Evolutionary conservation across 306 rosid genomes (phyloP).

Genomic region (Bauhinia variegata): DNA sequence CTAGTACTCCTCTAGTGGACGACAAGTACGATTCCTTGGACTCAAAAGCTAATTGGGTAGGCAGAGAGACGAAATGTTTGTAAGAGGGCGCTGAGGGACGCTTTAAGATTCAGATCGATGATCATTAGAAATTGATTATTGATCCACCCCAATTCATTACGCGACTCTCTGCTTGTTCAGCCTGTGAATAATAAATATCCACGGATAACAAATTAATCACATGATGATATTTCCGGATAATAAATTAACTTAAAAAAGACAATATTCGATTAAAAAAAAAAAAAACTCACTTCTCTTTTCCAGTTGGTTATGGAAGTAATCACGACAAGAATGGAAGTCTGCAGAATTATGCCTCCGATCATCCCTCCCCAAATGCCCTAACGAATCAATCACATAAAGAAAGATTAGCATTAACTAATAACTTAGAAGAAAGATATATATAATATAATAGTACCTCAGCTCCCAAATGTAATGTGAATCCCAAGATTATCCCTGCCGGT

Average conservation of each 20-base stretch:
- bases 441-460: constrained; percentile 41
- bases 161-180: constrained; percentile 70
- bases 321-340: constrained; percentile 61
- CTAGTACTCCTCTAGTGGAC: no score
- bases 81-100: not conserved
- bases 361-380: constrained; percentile 89
- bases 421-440: not conserved
- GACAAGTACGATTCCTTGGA: no score
- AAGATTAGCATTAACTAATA: not conserved
- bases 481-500: constrained; percentile 76
- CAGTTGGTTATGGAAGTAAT: constrained; percentile 64
- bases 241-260: not conserved
- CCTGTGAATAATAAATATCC: constrained; percentile 56
- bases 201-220: constrained; percentile 10
- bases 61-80: not conserved
- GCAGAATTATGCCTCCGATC: constrained; percentile 75
- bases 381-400: constrained; percentile 8
- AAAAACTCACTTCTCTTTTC: constrained; percentile 62
- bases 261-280: not conserved
- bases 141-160: constrained; percentile 78
- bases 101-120: not conserved
- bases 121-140: constrained; percentile 33
- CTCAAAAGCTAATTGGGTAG: not conserved
- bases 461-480: constrained; percentile 62
- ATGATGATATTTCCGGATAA: no score